Evolutionary conservation across 2,329 filamentous ascomycete species (phyloP).

Genomic region (Magnaporthiopsis poae): DNA sequence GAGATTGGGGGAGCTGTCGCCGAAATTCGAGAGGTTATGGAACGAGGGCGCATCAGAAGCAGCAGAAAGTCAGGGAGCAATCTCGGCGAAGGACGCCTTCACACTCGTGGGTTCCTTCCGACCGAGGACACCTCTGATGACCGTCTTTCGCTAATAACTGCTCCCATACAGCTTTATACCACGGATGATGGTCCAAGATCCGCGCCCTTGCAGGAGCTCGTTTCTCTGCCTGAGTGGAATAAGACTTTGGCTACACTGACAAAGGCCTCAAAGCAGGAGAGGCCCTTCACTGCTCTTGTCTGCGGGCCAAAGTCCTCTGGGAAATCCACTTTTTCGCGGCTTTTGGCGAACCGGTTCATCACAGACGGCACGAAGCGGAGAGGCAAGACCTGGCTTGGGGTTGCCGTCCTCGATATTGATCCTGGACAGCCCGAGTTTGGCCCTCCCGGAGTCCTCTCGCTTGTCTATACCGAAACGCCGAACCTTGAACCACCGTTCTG

Average conservation of each 20-base stretch:
- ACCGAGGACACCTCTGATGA: not conserved
- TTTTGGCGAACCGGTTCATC: conserved; percentile 58
- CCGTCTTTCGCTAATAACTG: not conserved
- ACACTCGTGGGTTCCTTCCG: conserved; percentile 7
- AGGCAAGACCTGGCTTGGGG: conserved; percentile 21
- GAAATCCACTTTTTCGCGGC: conserved; percentile 63
- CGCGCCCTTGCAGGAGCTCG: conserved; percentile 42
- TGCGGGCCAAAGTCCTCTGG: conserved; percentile 64
- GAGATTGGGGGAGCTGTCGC: conserved; percentile 50
- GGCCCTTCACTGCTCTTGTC: conserved; percentile 41
- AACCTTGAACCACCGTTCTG: conserved; percentile 60
- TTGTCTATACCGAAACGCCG: conserved; percentile 49
- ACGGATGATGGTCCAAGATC: conserved; percentile 42
- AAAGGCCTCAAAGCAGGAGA: conserved; percentile 23
- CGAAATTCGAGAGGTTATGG: conserved; percentile 60
- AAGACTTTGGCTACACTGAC: conserved; percentile 42
- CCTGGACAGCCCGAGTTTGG: conserved; percentile 69
- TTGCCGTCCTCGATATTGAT: conserved; percentile 64
- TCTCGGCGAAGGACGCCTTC: conserved; percentile 8
- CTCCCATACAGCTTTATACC: conserved; percentile 36
- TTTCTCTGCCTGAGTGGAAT: conserved; percentile 52
- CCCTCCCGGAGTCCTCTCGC: conserved; percentile 58
- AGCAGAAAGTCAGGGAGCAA: not conserved
- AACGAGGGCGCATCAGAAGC: conserved; percentile 28
- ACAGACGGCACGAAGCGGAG: conserved; percentile 29